phyloP scores from a whole-genome alignment of 805 yeast genomes.

The Metschnikowia drakensbergensis region DNA sequence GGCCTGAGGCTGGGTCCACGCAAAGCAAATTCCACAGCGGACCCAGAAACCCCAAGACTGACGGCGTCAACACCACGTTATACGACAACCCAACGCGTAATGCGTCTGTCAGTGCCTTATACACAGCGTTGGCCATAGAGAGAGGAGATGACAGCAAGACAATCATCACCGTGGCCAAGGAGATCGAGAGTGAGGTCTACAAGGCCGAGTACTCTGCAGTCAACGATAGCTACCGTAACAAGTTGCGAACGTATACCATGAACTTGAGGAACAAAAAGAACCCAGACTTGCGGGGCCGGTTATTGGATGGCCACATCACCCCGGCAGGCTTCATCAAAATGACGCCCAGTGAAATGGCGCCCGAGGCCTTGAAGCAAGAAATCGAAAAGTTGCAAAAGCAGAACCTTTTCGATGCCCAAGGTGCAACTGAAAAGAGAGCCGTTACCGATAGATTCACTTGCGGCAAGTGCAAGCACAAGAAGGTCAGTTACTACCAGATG shows the following conservation, averaged over 20 bases:
- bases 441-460: constrained; percentile 95
- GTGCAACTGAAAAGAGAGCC: constrained; percentile 93
- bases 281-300: constrained; percentile 71
- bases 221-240: constrained; percentile 66
- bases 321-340: constrained; percentile 68
- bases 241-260: constrained; percentile 80
- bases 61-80: constrained; percentile 67
- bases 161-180: constrained; percentile 60
- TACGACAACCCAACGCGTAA: constrained; percentile 80
- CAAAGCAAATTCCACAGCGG: constrained; percentile 39
- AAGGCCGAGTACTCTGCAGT: constrained; percentile 54
- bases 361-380: constrained; percentile 82
- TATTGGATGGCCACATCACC: constrained; percentile 62
- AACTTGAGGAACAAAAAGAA: constrained; percentile 86
- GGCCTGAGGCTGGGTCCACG: constrained; percentile 22
- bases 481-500: constrained; percentile 94
- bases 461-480: constrained; percentile 96
- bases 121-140: constrained; percentile 85
- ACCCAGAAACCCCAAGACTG: constrained; percentile 77
- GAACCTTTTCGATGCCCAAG: constrained; percentile 94
- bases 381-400: constrained; percentile 81
- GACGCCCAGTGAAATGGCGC: constrained; percentile 95
- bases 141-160: constrained; percentile 55
- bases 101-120: constrained; percentile 75
- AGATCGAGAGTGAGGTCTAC: constrained; percentile 71